phyloP scores from a whole-genome alignment of 495 filamentous ascomycete species.

The Aspergillus nidulans region DNA sequence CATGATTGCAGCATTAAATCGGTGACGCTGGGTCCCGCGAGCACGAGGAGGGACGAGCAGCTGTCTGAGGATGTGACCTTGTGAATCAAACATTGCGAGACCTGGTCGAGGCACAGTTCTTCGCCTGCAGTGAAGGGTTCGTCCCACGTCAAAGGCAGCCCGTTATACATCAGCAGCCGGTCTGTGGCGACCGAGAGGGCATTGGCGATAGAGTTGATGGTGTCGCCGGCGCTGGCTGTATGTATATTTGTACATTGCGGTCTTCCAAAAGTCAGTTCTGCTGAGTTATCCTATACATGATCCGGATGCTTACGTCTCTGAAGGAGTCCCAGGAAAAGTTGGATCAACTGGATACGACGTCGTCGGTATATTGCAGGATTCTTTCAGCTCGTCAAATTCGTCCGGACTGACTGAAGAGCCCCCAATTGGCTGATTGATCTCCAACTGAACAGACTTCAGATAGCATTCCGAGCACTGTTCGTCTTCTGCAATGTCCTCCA shows the following conservation, averaged over 20 bases:
- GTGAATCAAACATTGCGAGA: background rate
- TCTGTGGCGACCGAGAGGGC: background rate
- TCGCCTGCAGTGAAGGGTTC: background rate
- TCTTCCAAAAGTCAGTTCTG: background rate
- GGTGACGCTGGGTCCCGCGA: background rate
- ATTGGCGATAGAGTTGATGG: background rate
- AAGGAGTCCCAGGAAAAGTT: background rate
- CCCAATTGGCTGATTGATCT: background rate
- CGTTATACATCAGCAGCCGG: background rate
- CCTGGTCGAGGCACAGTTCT: background rate
- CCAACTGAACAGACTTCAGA: background rate
- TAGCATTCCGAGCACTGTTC: constrained; percentile 3
- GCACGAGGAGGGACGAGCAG: background rate
- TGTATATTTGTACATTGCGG: background rate
- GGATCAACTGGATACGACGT: constrained; percentile 1
- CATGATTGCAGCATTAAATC: background rate
- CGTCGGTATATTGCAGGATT: constrained; percentile 1
- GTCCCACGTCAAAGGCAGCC: background rate
- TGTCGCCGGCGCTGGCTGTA: background rate
- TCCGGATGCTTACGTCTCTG: background rate
- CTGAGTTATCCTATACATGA: too few relatives aligned
- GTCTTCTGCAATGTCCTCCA: background rate
- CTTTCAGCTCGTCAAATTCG: background rate
- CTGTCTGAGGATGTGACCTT: background rate
- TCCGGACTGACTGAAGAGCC: background rate